Conservation (phyloP, 768 basidiomycete genomes). For the Pluteus cervinus region DNA sequence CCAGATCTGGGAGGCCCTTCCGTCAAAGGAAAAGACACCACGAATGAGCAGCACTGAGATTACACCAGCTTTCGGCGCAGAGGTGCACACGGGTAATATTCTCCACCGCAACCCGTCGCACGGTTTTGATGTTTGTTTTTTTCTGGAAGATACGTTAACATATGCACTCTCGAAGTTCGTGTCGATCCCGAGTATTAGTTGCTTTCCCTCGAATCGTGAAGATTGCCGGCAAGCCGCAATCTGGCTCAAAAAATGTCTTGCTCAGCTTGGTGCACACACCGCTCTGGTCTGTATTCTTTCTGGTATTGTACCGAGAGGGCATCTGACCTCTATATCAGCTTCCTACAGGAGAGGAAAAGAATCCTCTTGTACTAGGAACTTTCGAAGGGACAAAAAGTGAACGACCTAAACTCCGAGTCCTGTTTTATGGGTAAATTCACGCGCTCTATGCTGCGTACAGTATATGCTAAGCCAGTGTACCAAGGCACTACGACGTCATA, state of each 20-base stretch:
- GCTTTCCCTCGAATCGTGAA: slow-evolving; percentile 57
- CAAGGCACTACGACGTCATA: slow-evolving; percentile 97
- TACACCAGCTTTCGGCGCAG: too few species aligned
- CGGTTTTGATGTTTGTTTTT: background rate
- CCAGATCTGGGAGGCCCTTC: slow-evolving; percentile 51
- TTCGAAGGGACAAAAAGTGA: slow-evolving; percentile 68
- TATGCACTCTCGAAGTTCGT: slow-evolving; percentile 83
- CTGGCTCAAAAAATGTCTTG: slow-evolving; percentile 84
- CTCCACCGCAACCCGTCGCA: too few species aligned
- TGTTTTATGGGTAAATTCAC: slow-evolving; percentile 76
- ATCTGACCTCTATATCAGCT: slow-evolving; percentile 38
- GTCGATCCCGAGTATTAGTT: slow-evolving; percentile 83
- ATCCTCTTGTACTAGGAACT: slow-evolving; percentile 85
- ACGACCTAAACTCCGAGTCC: slow-evolving; percentile 59
- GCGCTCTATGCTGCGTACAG: background rate
- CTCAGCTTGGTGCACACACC: slow-evolving; percentile 82
- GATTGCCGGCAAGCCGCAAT: slow-evolving; percentile 94
- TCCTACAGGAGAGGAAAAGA: slow-evolving; percentile 67
- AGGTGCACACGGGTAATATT: too few species aligned
- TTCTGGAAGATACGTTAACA: slow-evolving; percentile 55
- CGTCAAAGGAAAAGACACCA: slow-evolving; percentile 21
- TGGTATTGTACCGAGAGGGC: background rate
- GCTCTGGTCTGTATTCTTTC: slow-evolving; percentile 45
- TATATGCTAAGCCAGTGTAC: slow-evolving; percentile 3
- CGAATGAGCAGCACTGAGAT: too few species aligned